These are phyloP conservation scores for Aspergillus pseudoterreus DNA, from an alignment of 2,329 filamentous ascomycete genomes.

Conservation along the genomic window DNA sequence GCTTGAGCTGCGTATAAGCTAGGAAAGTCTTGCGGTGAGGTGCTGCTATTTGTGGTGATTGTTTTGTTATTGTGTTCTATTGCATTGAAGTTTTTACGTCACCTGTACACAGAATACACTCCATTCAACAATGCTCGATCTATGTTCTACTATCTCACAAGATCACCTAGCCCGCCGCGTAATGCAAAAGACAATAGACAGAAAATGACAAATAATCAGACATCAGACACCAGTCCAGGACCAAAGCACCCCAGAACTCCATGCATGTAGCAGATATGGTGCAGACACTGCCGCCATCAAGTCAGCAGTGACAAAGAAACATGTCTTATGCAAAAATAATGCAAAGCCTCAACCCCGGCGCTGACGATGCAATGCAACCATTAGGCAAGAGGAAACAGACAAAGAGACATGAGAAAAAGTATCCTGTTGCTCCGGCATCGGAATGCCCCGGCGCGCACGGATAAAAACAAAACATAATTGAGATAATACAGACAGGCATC, in stretches of 20 bases:
- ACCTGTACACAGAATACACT: background rate
- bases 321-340: slow-evolving; percentile 11
- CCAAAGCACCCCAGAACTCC: slow-evolving; percentile 8
- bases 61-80: background rate
- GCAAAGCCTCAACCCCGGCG: slow-evolving; percentile 7
- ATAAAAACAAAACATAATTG: slow-evolving; percentile 1
- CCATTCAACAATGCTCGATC: slow-evolving; percentile 1
- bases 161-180: background rate
- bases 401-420: slow-evolving; percentile 3
- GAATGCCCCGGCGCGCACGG: background rate
- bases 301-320: background rate
- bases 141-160: slow-evolving; percentile 2
- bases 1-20: too few species aligned
- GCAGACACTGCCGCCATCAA: slow-evolving; percentile 2
- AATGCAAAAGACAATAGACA: slow-evolving; percentile 3
- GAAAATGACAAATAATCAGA: slow-evolving; percentile 2
- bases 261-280: slow-evolving; percentile 6
- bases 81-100: background rate
- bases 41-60: too few species aligned
- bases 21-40: too few species aligned
- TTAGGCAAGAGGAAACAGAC: slow-evolving; percentile 7
- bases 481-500: background rate
- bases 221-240: slow-evolving; percentile 4
- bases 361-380: slow-evolving; percentile 13
- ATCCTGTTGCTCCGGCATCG: background rate